A percentile compares a stretch with the other conserved stretches of the same genome.
Evolutionary conservation across 2,329 filamentous ascomycete genomes (phyloP).

Genomic region (Trichoderma afroharzianum): DNA sequence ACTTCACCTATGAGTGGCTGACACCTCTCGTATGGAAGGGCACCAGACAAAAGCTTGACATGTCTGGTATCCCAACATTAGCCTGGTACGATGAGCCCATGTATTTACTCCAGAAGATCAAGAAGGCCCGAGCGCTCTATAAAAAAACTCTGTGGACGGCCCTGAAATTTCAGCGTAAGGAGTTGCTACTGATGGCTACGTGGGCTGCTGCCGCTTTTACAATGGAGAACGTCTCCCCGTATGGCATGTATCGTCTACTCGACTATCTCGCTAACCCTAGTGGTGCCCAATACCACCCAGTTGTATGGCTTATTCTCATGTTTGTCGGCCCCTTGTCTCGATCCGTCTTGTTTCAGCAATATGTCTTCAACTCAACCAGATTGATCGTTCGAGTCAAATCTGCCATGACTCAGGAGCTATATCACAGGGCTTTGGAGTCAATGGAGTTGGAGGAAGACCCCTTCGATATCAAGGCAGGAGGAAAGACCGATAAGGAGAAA

Average conservation of each 20-base stretch:
- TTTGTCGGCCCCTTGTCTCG: constrained; percentile 48
- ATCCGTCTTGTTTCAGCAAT: constrained; percentile 53
- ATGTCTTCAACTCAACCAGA: constrained; percentile 55
- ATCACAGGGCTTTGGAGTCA: constrained; percentile 51
- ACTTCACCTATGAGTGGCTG: constrained; percentile 50
- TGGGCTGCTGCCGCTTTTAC: constrained; percentile 37
- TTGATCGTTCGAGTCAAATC: constrained; percentile 54
- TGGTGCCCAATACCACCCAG: constrained; percentile 44
- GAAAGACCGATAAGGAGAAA: constrained; percentile 20
- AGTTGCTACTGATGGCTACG: constrained; percentile 44
- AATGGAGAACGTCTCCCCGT: constrained; percentile 50
- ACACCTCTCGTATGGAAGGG: constrained; percentile 48
- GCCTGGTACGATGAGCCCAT: constrained; percentile 55
- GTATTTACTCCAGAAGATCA: constrained; percentile 43
- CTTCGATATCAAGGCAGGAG: constrained; percentile 31
- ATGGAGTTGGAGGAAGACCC: constrained; percentile 57
- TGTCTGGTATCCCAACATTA: constrained; percentile 46
- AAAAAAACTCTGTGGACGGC: constrained; percentile 45
- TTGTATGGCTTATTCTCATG: constrained; percentile 52
- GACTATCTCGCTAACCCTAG: constrained; percentile 47
- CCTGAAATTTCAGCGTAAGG: constrained; percentile 39
- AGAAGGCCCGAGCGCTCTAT: constrained; percentile 40
- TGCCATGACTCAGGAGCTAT: constrained; percentile 56
- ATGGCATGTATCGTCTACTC: constrained; percentile 51
- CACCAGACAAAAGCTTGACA: constrained; percentile 40